Evolutionary conservation across 495 filamentous ascomycete species (phyloP).

Genomic region (Alectoria sarmentosa): DNA sequence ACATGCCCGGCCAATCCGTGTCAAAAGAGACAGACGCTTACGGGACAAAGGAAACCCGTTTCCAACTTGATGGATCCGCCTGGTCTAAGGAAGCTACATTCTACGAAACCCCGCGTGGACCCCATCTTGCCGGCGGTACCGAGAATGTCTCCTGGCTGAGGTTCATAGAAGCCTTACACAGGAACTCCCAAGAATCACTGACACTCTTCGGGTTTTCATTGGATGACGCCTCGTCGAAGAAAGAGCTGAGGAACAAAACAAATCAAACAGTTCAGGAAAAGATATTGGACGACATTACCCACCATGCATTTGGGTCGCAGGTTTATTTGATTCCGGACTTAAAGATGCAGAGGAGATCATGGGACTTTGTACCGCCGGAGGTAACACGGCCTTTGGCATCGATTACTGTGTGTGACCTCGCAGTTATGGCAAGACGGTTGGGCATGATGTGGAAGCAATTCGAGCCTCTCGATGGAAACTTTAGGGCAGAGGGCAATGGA

Average conservation of each 20-base stretch:
- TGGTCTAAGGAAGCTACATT: slow-evolving; percentile 7
- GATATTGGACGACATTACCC: neutral
- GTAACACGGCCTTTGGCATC: slow-evolving; percentile 29
- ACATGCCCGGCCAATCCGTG: neutral
- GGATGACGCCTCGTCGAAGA: neutral
- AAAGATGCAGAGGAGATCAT: slow-evolving; percentile 20
- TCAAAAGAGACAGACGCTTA: neutral
- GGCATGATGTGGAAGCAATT: slow-evolving; percentile 34
- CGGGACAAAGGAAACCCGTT: neutral
- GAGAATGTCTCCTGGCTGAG: slow-evolving; percentile 20
- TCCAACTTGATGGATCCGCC: slow-evolving; percentile 7
- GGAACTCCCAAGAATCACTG: neutral
- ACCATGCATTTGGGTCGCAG: neutral
- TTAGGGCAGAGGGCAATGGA: slow-evolving; percentile 31
- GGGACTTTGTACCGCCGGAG: slow-evolving; percentile 34
- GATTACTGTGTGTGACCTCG: slow-evolving; percentile 29
- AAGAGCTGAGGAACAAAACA: neutral
- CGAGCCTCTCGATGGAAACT: slow-evolving; percentile 28
- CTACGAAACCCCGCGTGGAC: neutral
- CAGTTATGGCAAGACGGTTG: slow-evolving; percentile 29
- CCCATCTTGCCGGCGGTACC: neutral
- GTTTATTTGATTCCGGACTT: neutral
- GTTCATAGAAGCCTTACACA: slow-evolving; percentile 22
- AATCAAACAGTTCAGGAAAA: neutral
- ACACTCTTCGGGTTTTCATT: neutral